A percentile compares a stretch with the other conserved stretches of the same genome.
Evolutionary conservation across 2,329 filamentous ascomycete genomes (phyloP).

Genomic region (Leptosphaerulina australis): DNA sequence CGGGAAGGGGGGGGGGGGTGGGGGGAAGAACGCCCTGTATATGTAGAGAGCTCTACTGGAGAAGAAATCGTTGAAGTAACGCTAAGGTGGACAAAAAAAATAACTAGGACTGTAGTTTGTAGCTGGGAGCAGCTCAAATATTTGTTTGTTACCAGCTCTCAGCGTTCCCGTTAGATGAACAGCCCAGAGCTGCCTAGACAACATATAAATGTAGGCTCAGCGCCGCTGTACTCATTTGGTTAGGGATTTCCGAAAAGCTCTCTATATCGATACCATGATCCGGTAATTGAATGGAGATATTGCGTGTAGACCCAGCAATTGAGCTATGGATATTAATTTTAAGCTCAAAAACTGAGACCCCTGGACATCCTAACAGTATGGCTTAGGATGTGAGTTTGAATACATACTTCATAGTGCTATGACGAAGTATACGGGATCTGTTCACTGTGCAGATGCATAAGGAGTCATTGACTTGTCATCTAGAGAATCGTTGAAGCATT

Average conservation of each 20-base stretch:
- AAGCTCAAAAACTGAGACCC: too few relatives aligned
- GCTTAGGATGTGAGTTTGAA: too few relatives aligned
- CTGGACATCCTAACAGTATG: too few relatives aligned
- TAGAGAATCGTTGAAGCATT: constrained; percentile 20
- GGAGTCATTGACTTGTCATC: constrained; percentile 11
- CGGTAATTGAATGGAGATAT: background rate
- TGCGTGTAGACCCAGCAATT: background rate
- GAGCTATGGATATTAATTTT: too few relatives aligned
- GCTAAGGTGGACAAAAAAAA: constrained; percentile 3
- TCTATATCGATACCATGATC: constrained; percentile 16
- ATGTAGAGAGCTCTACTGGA: constrained; percentile 8
- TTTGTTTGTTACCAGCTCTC: constrained; percentile 35
- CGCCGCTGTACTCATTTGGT: constrained; percentile 23
- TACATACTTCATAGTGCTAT: background rate
- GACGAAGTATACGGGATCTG: background rate
- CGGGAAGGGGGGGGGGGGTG: constrained; percentile 47
- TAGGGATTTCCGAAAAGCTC: constrained; percentile 20
- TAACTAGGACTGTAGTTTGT: constrained; percentile 26
- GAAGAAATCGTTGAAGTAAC: background rate
- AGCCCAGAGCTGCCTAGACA: constrained; percentile 39
- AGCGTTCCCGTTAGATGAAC: constrained; percentile 45
- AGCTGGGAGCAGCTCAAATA: constrained; percentile 18
- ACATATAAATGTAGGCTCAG: constrained; percentile 31
- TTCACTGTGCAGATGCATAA: constrained; percentile 4
- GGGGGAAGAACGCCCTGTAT: constrained; percentile 39